Evolutionary conservation across 176 grass and related monocot species (phyloP), one percentile per base, ranked within the genome.

Genomic region (Zoysia japonica): DNA sequence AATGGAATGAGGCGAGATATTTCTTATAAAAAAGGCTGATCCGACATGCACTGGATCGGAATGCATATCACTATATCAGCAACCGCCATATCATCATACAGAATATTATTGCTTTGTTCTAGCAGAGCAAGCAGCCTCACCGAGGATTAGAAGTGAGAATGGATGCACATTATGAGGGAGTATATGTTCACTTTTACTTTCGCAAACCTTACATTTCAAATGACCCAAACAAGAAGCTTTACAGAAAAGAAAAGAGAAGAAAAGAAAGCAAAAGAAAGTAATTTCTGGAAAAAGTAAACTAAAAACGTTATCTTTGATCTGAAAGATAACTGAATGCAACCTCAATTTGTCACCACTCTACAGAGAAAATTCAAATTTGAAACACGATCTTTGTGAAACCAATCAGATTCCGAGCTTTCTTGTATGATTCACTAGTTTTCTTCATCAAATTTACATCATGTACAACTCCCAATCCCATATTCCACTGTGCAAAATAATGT

Each of bases 381-480:
- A 63, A 65, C 19, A 5, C 1, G 36, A 83, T 62, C 8, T 69
- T 68, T 61, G 9, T 10, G 14, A 50, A 61, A 6, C 55, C 28
- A 11, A 68, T 19, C 5, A 16, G 43, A n/a, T 51, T 48, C 56
- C 41, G 39, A 76, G 59, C 42, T 80, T 78, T 41, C 19, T 50
- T 74, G 57, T 72, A 73, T 54, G 40, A 53, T 85, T 66, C 82
- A 62, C 10, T 55, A 74, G 69, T 61, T n/a, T 61, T 74, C 39
- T 12, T 56, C 66, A 71, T 64, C 20, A 54, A 83, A 82, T 77
- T 68, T 90, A 88, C 86, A 71, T 74, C 61, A 86, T 85, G 77
- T 84, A 85, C 84, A 75, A 80, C 72, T 55, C 15, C 37, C 66
- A 69, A 65, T 35, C 20, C 2, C 43, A 73, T 38, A 55, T 75